Percentiles rank a stretch among this genome's conserved stretches.
Evolutionary conservation across 148 eudicot genomes (phyloP).

Genomic region (Amaranthus hypochondriacus): DNA sequence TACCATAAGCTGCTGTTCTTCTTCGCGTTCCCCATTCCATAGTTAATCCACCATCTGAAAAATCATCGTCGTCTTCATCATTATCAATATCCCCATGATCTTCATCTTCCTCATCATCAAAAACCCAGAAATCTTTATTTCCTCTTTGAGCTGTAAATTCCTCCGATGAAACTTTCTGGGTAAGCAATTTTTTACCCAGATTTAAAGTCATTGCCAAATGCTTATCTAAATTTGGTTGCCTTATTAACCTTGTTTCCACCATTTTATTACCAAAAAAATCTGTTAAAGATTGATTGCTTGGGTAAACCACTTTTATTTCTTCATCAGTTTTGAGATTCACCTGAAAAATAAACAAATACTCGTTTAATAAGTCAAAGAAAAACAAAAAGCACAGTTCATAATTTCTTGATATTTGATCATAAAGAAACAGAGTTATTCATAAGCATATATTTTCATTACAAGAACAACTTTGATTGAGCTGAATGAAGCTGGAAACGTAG

Average conservation of each 20-base stretch:
- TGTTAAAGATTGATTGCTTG: slow-evolving; percentile 51
- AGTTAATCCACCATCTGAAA: slow-evolving; percentile 22
- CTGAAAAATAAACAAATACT: slow-evolving; percentile 28
- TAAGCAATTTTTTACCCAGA: slow-evolving; percentile 47
- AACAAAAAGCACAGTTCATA: not conserved
- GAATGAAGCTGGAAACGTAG: slow-evolving; percentile 49
- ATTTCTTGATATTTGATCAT: not conserved
- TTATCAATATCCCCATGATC: slow-evolving; percentile 1
- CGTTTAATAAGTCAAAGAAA: not conserved
- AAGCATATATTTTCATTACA: slow-evolving; percentile 32
- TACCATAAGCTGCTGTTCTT: slow-evolving; percentile 42
- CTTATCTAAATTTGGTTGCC: slow-evolving; percentile 62
- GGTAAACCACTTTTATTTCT: slow-evolving; percentile 56
- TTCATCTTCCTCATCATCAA: slow-evolving; percentile 2
- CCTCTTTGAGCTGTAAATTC: slow-evolving; percentile 48
- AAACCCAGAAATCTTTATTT: slow-evolving; percentile 53
- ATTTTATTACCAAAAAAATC: slow-evolving; percentile 33
- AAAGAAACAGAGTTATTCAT: not conserved
- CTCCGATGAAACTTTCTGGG: slow-evolving; percentile 40
- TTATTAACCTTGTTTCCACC: slow-evolving; percentile 23
- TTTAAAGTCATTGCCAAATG: slow-evolving; percentile 46
- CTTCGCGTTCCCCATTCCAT: slow-evolving; percentile 53
- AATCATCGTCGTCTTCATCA: slow-evolving; percentile 6
- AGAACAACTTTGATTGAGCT: slow-evolving; percentile 53
- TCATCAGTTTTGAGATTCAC: slow-evolving; percentile 50